Base-by-base conservation (phyloP, 495 filamentous ascomycete species). In the Tuber aestivum region DNA sequence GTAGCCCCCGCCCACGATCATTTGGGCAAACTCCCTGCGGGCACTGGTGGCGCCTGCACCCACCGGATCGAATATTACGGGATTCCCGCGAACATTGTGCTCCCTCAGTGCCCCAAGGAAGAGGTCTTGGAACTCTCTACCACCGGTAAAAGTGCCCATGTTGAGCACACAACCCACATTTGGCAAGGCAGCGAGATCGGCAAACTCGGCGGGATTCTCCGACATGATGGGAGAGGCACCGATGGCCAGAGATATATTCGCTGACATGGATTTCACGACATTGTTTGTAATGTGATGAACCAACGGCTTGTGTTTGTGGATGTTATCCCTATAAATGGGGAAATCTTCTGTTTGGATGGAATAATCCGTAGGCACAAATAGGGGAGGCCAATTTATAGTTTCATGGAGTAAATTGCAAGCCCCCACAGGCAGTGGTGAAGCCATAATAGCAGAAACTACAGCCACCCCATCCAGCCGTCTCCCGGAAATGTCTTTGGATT, bases 171-270 rank as follows among this genome's bases (percentile, higher is more conserved):
- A 85, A 4, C 92, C 87, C 21, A 97, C 91, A 20, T 97, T 86
- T 6, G 92, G 86, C 10, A 94, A 86, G 40, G 86, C 86, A 44
- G 89, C 89, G 56, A 99, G 86, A 82, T 97, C 94, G 9, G 84
- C 83, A 6, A 94, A 93, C 87, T 99, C 95, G 74, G 91, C 89
- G 20, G 90, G 92, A 80, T 94, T 91, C 77, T 91, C 93, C 4
- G 94, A 89, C 95, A 99, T 99, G 78, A 99, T 97, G 12, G 95
- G 95, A 23, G 91, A 94, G 44, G 93, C 92, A 35, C 95, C 95
- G 76, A 95, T 88, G 44, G 92, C 88, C 38, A 97, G 86, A 42
- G 92, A 92, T 18, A 97, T 91, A 79, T 96, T 97, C 27, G 95
- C 95, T 18, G 93, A 92, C 80, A 99, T 92, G 82, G 97, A 97